Evolutionary conservation across 2,329 filamentous ascomycete genomes (phyloP).

Genomic region (Fusarium nisikadoi): DNA sequence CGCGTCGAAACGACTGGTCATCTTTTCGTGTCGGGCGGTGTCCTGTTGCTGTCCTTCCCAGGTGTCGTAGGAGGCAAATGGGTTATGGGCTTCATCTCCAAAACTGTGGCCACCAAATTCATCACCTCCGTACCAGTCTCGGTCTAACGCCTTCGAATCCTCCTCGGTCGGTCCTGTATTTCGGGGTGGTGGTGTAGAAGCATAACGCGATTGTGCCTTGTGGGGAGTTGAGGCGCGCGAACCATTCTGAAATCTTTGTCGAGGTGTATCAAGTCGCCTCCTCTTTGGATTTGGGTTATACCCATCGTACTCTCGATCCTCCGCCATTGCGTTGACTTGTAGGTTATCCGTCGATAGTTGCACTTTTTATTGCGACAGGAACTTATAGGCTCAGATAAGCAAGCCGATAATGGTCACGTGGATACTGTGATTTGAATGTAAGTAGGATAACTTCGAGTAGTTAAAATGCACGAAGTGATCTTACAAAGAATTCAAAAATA

Average conservation of each 20-base stretch:
- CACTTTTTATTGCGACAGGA: not conserved
- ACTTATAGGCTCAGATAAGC: not conserved
- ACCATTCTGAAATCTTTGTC: slow-evolving; percentile 46
- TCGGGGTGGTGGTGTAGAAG: slow-evolving; percentile 51
- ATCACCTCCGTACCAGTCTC: slow-evolving; percentile 93
- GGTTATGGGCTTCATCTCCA: slow-evolving; percentile 92
- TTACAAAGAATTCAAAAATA: not conserved
- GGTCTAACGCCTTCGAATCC: slow-evolving; percentile 80
- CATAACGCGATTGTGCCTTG: slow-evolving; percentile 52
- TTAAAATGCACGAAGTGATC: not conserved
- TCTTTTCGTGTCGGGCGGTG: slow-evolving; percentile 80
- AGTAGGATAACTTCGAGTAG: not conserved
- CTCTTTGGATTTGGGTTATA: slow-evolving; percentile 55
- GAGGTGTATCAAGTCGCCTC: slow-evolving; percentile 49
- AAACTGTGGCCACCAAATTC: slow-evolving; percentile 84
- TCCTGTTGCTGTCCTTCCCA: slow-evolving; percentile 84
- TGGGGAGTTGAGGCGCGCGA: slow-evolving; percentile 49
- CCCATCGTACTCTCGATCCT: slow-evolving; percentile 52
- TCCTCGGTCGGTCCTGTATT: slow-evolving; percentile 68
- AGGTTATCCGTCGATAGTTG: not conserved
- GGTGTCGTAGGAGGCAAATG: slow-evolving; percentile 82
- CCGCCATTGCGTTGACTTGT: slow-evolving; percentile 45
- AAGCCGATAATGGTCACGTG: slow-evolving; percentile 8
- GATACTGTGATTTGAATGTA: not conserved
- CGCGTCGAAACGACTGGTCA: slow-evolving; percentile 74